These are phyloP conservation scores for Draba incana DNA, from an alignment of 345 rosid species.

Conservation along the genomic window DNA sequence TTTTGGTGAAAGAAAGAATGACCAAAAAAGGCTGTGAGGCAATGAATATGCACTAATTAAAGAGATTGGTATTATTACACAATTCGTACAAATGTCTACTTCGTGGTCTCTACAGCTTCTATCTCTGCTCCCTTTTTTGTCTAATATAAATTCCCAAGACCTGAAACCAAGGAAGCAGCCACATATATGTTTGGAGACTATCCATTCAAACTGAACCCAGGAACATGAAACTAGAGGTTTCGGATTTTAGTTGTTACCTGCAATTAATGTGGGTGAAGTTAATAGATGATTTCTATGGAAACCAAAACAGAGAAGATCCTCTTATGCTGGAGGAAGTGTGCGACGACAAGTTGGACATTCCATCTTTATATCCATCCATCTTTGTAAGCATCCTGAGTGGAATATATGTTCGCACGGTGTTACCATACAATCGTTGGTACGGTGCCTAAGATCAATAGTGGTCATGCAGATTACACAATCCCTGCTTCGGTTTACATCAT, in stretches of 20 bases:
- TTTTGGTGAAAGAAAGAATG: constrained; percentile 28
- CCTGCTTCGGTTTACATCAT: constrained; percentile 51
- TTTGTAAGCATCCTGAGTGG: constrained; percentile 90
- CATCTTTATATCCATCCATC: constrained; percentile 99
- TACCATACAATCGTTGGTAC: constrained; percentile 81
- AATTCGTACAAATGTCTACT: constrained; percentile 13
- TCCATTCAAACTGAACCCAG: neutral
- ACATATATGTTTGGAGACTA: neutral
- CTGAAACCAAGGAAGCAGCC: constrained; percentile 30
- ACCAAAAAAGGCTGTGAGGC: neutral
- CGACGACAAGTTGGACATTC: constrained; percentile 99
- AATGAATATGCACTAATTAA: constrained; percentile 24
- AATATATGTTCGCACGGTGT: constrained; percentile 98
- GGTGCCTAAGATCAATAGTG: constrained; percentile 67
- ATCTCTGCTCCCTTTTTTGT: constrained; percentile 8
- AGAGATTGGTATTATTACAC: constrained; percentile 26
- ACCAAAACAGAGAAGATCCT: constrained; percentile 13
- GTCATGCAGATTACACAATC: constrained; percentile 99
- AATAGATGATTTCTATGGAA: constrained; percentile 24
- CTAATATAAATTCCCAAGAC: constrained; percentile 24
- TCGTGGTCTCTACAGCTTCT: constrained; percentile 25
- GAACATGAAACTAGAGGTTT: neutral
- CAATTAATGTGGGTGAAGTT: constrained; percentile 29
- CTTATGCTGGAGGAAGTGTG: constrained; percentile 75
- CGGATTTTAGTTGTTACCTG: constrained; percentile 10